Conservation (phyloP, 352 stramenopile species). For the Discostella stelligera region DNA sequence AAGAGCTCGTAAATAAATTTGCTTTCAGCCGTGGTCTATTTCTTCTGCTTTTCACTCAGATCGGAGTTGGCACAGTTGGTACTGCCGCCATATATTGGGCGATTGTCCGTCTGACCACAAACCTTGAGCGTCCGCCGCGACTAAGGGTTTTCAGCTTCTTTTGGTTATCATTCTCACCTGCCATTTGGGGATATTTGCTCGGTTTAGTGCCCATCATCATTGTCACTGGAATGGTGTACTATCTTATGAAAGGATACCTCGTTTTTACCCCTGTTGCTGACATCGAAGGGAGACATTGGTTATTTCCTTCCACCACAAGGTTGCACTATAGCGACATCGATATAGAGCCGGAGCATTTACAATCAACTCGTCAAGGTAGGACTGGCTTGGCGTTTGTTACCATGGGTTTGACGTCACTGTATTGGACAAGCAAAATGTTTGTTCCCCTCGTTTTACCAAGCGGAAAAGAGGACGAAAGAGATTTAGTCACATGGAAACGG, state of each 20-base stretch:
- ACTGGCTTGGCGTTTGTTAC: constrained; percentile 91
- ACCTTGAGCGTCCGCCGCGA: constrained; percentile 87
- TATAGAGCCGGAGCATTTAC: constrained; percentile 83
- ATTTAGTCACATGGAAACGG: constrained; percentile 91
- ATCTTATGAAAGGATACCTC: constrained; percentile 56
- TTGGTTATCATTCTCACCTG: constrained; percentile 87
- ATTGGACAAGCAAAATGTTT: constrained; percentile 88
- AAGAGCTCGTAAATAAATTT: constrained; percentile 95
- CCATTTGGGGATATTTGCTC: constrained; percentile 88
- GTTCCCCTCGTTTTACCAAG: constrained; percentile 90
- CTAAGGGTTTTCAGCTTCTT: constrained; percentile 92
- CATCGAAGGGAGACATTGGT: constrained; percentile 49
- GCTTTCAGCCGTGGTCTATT: constrained; percentile 92
- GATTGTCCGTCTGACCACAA: constrained; percentile 88
- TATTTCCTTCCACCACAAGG: constrained; percentile 84
- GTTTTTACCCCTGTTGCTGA: constrained; percentile 67
- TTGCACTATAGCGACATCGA: constrained; percentile 87
- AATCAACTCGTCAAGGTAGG: constrained; percentile 79
- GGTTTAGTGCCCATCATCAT: constrained; percentile 85
- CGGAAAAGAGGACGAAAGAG: constrained; percentile 89
- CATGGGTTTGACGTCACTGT: constrained; percentile 87
- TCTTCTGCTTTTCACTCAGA: constrained; percentile 90
- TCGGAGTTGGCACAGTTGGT: constrained; percentile 87
- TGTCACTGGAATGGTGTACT: constrained; percentile 51
- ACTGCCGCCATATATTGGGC: constrained; percentile 88